Conservation (phyloP, 805 yeast genomes). For the Yarrowia hollandica region DNA sequence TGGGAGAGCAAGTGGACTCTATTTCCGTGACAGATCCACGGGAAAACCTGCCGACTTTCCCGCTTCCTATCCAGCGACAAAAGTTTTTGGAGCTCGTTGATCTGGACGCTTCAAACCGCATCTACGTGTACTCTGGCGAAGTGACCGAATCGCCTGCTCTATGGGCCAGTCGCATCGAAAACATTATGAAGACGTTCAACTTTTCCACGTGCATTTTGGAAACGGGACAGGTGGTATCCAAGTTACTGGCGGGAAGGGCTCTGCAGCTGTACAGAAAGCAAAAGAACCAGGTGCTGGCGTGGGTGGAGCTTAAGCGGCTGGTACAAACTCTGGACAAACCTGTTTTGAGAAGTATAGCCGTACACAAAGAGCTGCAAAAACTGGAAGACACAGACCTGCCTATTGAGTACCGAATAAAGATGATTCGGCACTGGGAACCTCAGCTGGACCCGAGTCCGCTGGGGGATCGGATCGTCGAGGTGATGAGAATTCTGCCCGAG, state of each 20-base stretch:
- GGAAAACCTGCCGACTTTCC: slow-evolving; percentile 11
- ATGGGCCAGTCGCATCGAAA: slow-evolving; percentile 26
- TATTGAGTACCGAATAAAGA: slow-evolving; percentile 8
- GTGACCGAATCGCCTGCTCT: slow-evolving; percentile 2
- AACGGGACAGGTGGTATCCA: slow-evolving; percentile 1
- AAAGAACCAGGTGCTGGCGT: slow-evolving; percentile 4
- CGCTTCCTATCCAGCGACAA: slow-evolving; percentile 12
- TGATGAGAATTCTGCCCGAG: slow-evolving; percentile 11
- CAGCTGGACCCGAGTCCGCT: slow-evolving; percentile 22
- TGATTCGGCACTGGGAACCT: slow-evolving; percentile 15
- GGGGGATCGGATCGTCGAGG: slow-evolving; percentile 7
- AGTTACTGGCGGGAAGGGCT: slow-evolving; percentile 7
- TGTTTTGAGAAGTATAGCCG: slow-evolving; percentile 5
- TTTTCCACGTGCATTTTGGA: slow-evolving; percentile 27
- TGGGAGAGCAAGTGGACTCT: slow-evolving; percentile 20
- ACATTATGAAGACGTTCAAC: slow-evolving; percentile 25
- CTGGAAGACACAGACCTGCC: slow-evolving; percentile 13
- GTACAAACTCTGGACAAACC: slow-evolving; percentile 4
- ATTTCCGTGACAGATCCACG: slow-evolving; percentile 23
- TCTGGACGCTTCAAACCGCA: background rate
- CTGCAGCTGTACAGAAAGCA: slow-evolving; percentile 13
- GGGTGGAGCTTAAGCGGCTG: slow-evolving; percentile 13
- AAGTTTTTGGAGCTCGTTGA: slow-evolving; percentile 18
- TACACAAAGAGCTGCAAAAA: slow-evolving; percentile 7
- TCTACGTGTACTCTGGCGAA: slow-evolving; percentile 13